Evolutionary conservation across 176 grass and related monocot species (phyloP).

Genomic region (Phragmites australis): DNA sequence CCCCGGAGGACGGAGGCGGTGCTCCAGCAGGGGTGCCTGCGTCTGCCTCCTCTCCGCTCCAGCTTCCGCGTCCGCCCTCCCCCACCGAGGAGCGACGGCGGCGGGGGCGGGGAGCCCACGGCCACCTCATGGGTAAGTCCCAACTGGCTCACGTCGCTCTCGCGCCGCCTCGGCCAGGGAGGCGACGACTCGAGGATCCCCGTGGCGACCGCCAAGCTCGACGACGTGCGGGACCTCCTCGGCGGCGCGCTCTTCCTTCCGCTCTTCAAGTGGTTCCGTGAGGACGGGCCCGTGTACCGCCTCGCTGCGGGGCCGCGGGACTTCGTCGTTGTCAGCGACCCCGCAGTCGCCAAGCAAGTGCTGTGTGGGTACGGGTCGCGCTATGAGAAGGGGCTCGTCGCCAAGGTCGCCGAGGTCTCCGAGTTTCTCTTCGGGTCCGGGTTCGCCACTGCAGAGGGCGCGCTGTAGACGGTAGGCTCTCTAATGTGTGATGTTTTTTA

Average conservation of each 20-base stretch:
- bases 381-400: conserved; percentile 89
- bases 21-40: conserved; percentile 7
- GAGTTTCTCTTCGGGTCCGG: conserved; percentile 96
- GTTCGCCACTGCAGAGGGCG: conserved; percentile 77
- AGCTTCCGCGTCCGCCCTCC: conserved; percentile 19
- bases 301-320: conserved; percentile 83
- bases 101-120: conserved; percentile 20
- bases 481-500: background rate
- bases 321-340: conserved; percentile 91
- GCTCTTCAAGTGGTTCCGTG: conserved; percentile 92
- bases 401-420: conserved; percentile 90
- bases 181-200: conserved; percentile 81
- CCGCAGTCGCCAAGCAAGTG: conserved; percentile 77
- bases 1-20: too few species aligned
- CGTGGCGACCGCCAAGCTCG: conserved; percentile 81
- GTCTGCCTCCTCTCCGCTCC: background rate
- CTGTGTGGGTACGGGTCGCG: conserved; percentile 78
- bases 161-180: conserved; percentile 36
- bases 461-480: conserved; percentile 69
- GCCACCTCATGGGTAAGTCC: conserved; percentile 80
- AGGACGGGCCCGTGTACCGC: conserved; percentile 85
- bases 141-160: conserved; percentile 78
- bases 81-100: conserved; percentile 40
- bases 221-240: conserved; percentile 88
- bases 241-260: conserved; percentile 98